These are phyloP conservation scores for Aspergillus pseudotamarii DNA, from an alignment of 2,329 filamentous ascomycete species.

Conservation along the genomic window DNA sequence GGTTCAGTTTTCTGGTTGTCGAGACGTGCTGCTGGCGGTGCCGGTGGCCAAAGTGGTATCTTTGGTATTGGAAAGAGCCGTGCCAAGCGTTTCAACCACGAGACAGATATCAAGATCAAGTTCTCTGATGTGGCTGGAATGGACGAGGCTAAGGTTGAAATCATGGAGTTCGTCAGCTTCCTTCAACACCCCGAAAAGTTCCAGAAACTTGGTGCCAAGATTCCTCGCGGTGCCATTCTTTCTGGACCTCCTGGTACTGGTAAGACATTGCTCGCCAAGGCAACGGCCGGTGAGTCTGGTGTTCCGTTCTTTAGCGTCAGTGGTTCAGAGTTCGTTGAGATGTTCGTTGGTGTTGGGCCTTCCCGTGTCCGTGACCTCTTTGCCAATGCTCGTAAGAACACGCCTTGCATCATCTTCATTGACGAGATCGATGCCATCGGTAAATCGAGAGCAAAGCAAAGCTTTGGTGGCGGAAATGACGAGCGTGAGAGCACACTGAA, in stretches of 20 bases:
- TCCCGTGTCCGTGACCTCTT: slow-evolving; percentile 95
- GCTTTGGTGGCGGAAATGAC: slow-evolving; percentile 88
- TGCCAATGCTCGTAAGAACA: slow-evolving; percentile 89
- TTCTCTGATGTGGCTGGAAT: slow-evolving; percentile 96
- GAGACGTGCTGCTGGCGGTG: slow-evolving; percentile 70
- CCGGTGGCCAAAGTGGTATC: slow-evolving; percentile 71
- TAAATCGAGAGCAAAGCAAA: slow-evolving; percentile 80
- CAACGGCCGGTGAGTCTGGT: slow-evolving; percentile 92
- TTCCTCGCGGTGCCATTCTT: slow-evolving; percentile 92
- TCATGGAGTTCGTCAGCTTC: slow-evolving; percentile 99
- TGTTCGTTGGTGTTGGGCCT: slow-evolving; percentile 98
- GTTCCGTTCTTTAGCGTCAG: slow-evolving; percentile 99
- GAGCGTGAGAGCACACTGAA: slow-evolving; percentile 96
- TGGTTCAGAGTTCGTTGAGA: slow-evolving; percentile 98
- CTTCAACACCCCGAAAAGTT: slow-evolving; percentile 91
- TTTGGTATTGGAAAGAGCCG: slow-evolving; percentile 96
- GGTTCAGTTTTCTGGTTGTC: slow-evolving; percentile 80
- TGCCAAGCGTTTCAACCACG: slow-evolving; percentile 96
- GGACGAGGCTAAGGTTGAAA: slow-evolving; percentile 97
- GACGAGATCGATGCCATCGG: slow-evolving; percentile 99
- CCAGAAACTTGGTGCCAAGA: slow-evolving; percentile 93
- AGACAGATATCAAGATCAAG: slow-evolving; percentile 94
- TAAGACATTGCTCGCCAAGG: slow-evolving; percentile 96
- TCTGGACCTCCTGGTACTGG: slow-evolving; percentile 97
- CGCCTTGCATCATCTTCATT: slow-evolving; percentile 98